These are phyloP conservation scores for Alectoria sarmentosa DNA, from an alignment of 495 filamentous ascomycete species.

Conservation along the genomic window DNA sequence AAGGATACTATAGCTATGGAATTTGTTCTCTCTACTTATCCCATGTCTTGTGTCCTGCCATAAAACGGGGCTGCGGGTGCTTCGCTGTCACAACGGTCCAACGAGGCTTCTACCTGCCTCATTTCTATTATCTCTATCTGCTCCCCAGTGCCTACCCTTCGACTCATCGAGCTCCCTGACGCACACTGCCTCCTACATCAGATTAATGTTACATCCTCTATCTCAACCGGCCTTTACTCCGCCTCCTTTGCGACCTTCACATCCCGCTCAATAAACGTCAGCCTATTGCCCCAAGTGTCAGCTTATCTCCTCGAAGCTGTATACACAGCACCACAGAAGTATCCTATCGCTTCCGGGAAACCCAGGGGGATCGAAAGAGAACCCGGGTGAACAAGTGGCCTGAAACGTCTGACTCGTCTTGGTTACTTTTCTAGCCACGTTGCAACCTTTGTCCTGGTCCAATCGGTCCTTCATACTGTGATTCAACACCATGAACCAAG, in stretches of 20 bases:
- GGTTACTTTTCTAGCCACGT: not conserved
- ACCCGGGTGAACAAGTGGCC: not conserved
- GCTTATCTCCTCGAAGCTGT: not conserved
- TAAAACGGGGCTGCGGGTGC: not conserved
- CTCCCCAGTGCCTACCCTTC: not conserved
- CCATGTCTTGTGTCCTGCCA: not conserved
- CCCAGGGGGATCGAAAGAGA: not conserved
- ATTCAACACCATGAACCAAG: slow-evolving; percentile 38
- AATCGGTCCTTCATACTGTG: not conserved
- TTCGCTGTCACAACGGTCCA: slow-evolving; percentile 6
- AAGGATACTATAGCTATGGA: not conserved
- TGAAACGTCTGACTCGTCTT: not conserved
- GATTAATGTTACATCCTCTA: not conserved
- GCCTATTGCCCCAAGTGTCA: too few species aligned
- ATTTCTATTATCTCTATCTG: not conserved
- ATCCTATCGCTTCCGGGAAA: not conserved
- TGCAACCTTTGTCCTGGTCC: not conserved
- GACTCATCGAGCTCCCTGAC: slow-evolving; percentile 4
- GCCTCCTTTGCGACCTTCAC: not conserved
- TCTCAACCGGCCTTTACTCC: not conserved
- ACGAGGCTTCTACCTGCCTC: slow-evolving; percentile 10
- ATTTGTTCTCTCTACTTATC: not conserved
- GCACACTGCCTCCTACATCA: not conserved
- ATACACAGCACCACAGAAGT: not conserved
- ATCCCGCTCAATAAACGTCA: not conserved